A percentile compares a stretch with the other conserved stretches of the same genome.
phyloP scores from a whole-genome alignment of 495 filamentous ascomycete species.

The Astrothelium macrocarpum region DNA sequence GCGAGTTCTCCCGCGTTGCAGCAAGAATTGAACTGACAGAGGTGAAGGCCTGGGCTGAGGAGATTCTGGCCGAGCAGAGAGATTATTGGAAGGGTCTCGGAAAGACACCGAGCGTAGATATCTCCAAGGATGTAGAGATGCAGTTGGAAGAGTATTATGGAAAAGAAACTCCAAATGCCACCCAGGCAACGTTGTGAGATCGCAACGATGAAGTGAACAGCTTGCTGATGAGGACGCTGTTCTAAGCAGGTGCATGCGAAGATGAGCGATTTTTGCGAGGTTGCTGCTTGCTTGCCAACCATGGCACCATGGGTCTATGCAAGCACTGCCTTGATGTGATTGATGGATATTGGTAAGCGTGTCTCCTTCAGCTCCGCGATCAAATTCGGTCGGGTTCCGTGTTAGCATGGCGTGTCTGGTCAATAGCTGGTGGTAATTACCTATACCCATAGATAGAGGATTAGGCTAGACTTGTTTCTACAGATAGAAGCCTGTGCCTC shows the following conservation, averaged over 20 bases:
- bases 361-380: neutral
- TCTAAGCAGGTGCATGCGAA: neutral
- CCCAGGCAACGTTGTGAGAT: neutral
- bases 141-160: constrained; percentile 25
- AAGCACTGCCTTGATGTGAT: neutral
- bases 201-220: neutral
- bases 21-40: constrained; percentile 63
- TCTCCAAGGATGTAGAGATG: constrained; percentile 14
- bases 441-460: no score
- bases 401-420: neutral
- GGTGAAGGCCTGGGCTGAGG: constrained; percentile 66
- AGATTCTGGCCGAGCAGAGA: constrained; percentile 66
- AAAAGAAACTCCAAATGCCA: neutral
- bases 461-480: no score
- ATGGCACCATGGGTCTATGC: neutral
- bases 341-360: neutral
- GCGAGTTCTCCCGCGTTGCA: constrained; percentile 74
- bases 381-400: neutral
- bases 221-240: neutral
- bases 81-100: constrained; percentile 53
- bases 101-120: constrained; percentile 12
- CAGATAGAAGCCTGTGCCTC: neutral
- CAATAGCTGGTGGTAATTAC: neutral
- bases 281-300: neutral
- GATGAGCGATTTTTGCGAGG: neutral